Percentiles rank a stretch among this genome's conserved stretches.
phyloP scores from a whole-genome alignment of 108 stramenopile species.

The Nitzschia sp. region DNA sequence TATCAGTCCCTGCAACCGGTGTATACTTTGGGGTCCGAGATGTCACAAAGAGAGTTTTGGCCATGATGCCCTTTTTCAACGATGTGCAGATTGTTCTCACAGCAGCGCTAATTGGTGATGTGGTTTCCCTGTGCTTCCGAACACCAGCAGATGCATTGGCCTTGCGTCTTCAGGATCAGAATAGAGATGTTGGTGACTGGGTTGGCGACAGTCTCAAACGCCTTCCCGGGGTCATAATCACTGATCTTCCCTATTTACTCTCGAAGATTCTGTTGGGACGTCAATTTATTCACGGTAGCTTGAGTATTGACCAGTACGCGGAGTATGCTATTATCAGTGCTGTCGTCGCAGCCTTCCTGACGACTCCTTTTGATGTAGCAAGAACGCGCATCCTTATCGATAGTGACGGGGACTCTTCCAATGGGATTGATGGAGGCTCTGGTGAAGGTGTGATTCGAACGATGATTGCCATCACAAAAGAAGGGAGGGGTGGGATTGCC shows the following conservation, averaged over 20 bases:
- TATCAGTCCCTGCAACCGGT: slow-evolving; percentile 80
- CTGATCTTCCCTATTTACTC: slow-evolving; percentile 70
- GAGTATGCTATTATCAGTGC: slow-evolving; percentile 58
- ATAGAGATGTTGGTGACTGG: slow-evolving; percentile 59
- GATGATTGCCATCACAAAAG: slow-evolving; percentile 53
- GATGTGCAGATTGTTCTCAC: slow-evolving; percentile 41
- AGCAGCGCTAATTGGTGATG: slow-evolving; percentile 65
- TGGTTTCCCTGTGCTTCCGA: slow-evolving; percentile 62
- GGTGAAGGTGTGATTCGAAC: slow-evolving; percentile 48
- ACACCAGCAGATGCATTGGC: slow-evolving; percentile 77
- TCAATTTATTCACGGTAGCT: slow-evolving; percentile 54
- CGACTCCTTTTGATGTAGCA: slow-evolving; percentile 88
- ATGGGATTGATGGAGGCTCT: slow-evolving; percentile 25
- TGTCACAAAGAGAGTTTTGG: slow-evolving; percentile 58
- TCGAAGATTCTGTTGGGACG: slow-evolving; percentile 66
- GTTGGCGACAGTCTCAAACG: slow-evolving; percentile 56
- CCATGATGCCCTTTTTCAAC: slow-evolving; percentile 28
- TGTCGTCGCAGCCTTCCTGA: slow-evolving; percentile 66
- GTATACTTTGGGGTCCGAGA: slow-evolving; percentile 81
- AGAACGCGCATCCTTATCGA: slow-evolving; percentile 75
- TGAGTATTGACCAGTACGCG: slow-evolving; percentile 69
- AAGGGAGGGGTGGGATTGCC: slow-evolving; percentile 65
- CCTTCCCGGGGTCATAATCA: slow-evolving; percentile 57
- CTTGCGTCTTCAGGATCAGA: slow-evolving; percentile 62
- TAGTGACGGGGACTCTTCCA: slow-evolving; percentile 9